phyloP scores from a whole-genome alignment of 176 grass and related monocot genomes.

The Musa troglodytarum region DNA sequence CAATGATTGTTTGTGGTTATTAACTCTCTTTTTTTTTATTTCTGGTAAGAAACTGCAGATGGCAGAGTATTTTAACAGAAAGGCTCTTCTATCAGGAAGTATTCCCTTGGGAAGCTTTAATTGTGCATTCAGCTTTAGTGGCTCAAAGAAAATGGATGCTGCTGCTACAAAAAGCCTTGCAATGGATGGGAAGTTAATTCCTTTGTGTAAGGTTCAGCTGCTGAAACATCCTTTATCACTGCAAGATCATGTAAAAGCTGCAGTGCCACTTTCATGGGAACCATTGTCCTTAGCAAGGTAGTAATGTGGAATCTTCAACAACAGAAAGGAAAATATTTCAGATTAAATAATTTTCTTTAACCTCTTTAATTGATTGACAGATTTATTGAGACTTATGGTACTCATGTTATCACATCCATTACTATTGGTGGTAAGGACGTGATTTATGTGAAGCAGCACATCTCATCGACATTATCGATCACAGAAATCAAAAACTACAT shows the following conservation, averaged over 20 bases:
- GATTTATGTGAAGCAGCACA: slow-evolving; percentile 59
- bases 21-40: not conserved
- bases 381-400: slow-evolving; percentile 72
- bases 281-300: slow-evolving; percentile 51
- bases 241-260: slow-evolving; percentile 32
- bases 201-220: slow-evolving; percentile 41
- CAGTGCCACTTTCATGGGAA: slow-evolving; percentile 49
- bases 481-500: slow-evolving; percentile 56
- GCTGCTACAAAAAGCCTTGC: slow-evolving; percentile 43
- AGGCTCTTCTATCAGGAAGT: slow-evolving; percentile 33
- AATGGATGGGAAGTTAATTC: slow-evolving; percentile 33
- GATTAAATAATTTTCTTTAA: slow-evolving; percentile 8
- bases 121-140: slow-evolving; percentile 47
- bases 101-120: slow-evolving; percentile 49
- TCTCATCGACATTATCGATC: slow-evolving; percentile 30
- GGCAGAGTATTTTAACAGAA: slow-evolving; percentile 51
- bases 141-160: slow-evolving; percentile 51
- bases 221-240: slow-evolving; percentile 21
- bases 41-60: slow-evolving; percentile 30
- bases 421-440: slow-evolving; percentile 56
- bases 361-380: slow-evolving; percentile 27
- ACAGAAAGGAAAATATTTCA: not conserved
- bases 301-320: slow-evolving; percentile 2
- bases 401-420: slow-evolving; percentile 53
- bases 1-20: no score